A percentile compares a stretch with the other conserved stretches of the same genome.
Conservation (phyloP, 208 protist genomes). For the Acanthamoeba sp. region DNA sequence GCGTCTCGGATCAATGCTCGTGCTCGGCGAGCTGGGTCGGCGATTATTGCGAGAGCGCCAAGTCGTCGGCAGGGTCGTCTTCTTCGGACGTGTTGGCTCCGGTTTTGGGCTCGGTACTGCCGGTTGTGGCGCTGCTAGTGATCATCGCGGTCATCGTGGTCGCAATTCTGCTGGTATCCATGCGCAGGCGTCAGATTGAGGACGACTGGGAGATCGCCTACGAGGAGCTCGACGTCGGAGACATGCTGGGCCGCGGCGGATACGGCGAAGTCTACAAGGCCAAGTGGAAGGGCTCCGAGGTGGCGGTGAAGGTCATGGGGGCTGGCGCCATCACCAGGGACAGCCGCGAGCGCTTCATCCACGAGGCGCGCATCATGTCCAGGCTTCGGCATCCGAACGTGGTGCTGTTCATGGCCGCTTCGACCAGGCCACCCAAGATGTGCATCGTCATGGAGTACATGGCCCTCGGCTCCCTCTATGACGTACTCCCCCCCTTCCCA, state of each 20-base stretch:
- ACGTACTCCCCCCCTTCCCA: not conserved
- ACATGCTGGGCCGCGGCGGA: constrained; percentile 15
- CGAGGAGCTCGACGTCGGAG: constrained; percentile 50
- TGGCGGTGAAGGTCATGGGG: constrained; percentile 43
- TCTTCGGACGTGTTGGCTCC: not conserved
- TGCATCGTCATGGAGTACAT: constrained; percentile 75
- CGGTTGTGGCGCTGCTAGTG: not conserved
- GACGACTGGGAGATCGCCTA: constrained; percentile 66
- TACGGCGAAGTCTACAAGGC: constrained; percentile 57
- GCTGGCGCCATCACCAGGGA: not conserved
- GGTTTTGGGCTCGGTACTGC: not conserved
- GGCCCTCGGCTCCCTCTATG: constrained; percentile 38
- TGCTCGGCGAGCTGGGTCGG: not conserved
- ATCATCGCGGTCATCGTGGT: not conserved
- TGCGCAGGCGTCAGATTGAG: not conserved
- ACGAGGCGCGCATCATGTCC: constrained; percentile 80
- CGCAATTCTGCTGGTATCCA: not conserved
- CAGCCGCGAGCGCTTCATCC: not conserved
- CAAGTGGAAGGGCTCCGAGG: constrained; percentile 60
- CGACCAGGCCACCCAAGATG: constrained; percentile 38
- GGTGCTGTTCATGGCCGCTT: constrained; percentile 84
- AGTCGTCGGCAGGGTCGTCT: not conserved
- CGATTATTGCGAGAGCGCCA: not conserved
- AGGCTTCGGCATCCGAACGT: constrained; percentile 82
- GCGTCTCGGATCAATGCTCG: not conserved